Evolutionary conservation across 495 filamentous ascomycete genomes (phyloP).

Genomic region (Trichocladium uniseriatum): DNA sequence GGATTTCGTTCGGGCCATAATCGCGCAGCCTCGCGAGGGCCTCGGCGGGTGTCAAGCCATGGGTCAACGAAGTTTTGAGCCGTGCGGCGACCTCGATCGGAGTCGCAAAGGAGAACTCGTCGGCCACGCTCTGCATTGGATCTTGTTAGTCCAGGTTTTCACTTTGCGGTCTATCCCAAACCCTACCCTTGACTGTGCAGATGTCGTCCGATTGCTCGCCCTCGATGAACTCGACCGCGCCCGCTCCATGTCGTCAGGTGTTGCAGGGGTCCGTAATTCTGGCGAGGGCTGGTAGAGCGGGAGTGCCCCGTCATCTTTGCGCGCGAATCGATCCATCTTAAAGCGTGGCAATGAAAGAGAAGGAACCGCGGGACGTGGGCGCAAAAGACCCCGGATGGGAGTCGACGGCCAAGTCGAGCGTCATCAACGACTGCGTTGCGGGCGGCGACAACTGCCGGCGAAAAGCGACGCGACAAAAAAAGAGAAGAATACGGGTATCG

Average conservation of each 20-base stretch:
- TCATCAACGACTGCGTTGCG: conserved; percentile 16
- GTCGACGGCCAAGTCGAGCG: conserved; percentile 13
- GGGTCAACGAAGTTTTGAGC: conserved; percentile 69
- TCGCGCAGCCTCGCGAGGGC: conserved; percentile 67
- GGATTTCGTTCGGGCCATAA: conserved; percentile 89
- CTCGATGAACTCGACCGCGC: conserved; percentile 28
- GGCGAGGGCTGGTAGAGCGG: conserved; percentile 24
- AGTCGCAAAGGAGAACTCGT: conserved; percentile 50
- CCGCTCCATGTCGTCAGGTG: conserved; percentile 18
- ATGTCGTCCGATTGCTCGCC: conserved; percentile 32
- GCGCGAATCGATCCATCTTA: conserved; percentile 25
- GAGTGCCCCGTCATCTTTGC: conserved; percentile 28
- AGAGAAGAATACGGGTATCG: background rate
- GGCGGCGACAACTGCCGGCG: background rate
- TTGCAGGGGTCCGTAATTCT: conserved; percentile 9
- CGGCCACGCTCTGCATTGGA: conserved; percentile 34
- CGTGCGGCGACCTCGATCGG: conserved; percentile 68
- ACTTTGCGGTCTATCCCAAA: too few species aligned
- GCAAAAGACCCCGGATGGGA: conserved; percentile 20
- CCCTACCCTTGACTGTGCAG: conserved; percentile 38
- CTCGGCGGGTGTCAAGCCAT: conserved; percentile 73
- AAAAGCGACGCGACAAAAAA: background rate
- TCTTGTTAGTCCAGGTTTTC: conserved; percentile 1
- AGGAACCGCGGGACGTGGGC: conserved; percentile 8
- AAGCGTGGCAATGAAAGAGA: background rate